These are phyloP conservation scores for Takashimella tepidaria DNA, from an alignment of 1,284 basidiomycete species.

Conservation along the genomic window DNA sequence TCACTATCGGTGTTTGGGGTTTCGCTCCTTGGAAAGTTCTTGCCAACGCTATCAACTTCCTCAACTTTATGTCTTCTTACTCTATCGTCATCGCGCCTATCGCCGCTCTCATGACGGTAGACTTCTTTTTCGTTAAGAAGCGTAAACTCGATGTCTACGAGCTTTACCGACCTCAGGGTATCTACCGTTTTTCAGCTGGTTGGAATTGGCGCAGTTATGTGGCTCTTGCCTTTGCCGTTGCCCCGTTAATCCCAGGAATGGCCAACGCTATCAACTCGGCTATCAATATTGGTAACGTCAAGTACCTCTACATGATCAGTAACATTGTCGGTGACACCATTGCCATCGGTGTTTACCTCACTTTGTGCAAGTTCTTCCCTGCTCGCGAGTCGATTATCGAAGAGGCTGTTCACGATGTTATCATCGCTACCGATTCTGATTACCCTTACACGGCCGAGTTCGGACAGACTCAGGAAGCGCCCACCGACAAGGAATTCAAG, in stretches of 20 bases:
- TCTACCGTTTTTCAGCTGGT: slow-evolving; percentile 46
- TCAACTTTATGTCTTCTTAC: slow-evolving; percentile 42
- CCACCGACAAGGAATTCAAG: background rate
- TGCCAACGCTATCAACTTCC: slow-evolving; percentile 20
- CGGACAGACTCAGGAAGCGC: background rate
- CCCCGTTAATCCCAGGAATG: slow-evolving; percentile 68
- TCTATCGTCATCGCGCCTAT: slow-evolving; percentile 42
- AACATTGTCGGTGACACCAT: slow-evolving; percentile 36
- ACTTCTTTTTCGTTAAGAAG: slow-evolving; percentile 35
- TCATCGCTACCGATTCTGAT: background rate
- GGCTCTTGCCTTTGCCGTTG: slow-evolving; percentile 58
- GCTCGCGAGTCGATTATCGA: slow-evolving; percentile 55
- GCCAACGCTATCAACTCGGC: slow-evolving; percentile 42
- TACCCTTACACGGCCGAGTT: background rate
- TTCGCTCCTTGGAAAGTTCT: slow-evolving; percentile 43
- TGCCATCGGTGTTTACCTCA: slow-evolving; percentile 61
- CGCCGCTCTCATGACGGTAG: slow-evolving; percentile 32
- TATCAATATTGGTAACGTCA: slow-evolving; percentile 58
- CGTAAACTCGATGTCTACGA: slow-evolving; percentile 34
- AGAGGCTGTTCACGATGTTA: slow-evolving; percentile 54
- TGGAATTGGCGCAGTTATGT: slow-evolving; percentile 63
- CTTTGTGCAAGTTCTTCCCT: slow-evolving; percentile 59
- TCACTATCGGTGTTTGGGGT: slow-evolving; percentile 63
- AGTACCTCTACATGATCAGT: slow-evolving; percentile 48
- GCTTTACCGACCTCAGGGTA: slow-evolving; percentile 32